A percentile compares a stretch with the other conserved stretches of the same genome.
Evolutionary conservation across 768 basidiomycete genomes (phyloP).

Genomic region (Boletus fagicola): DNA sequence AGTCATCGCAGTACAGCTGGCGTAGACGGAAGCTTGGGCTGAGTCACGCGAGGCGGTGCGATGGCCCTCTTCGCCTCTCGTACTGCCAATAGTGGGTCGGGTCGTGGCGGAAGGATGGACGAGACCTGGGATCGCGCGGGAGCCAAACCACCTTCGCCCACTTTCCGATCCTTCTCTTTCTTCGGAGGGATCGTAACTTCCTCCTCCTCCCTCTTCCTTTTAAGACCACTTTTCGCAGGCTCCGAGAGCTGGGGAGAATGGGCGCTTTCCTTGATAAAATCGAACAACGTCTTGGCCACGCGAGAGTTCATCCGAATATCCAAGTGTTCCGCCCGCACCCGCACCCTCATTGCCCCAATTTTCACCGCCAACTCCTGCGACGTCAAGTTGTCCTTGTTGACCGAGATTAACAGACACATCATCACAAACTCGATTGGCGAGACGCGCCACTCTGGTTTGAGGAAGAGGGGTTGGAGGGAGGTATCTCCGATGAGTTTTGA

Average conservation of each 20-base stretch:
- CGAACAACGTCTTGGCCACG: constrained; percentile 54
- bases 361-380: constrained; percentile 42
- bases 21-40: constrained; percentile 2
- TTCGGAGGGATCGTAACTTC: neutral
- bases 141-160: neutral
- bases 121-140: neutral
- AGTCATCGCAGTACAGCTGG: constrained; percentile 9
- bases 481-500: constrained; percentile 42
- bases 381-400: constrained; percentile 42
- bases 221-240: neutral
- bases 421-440: constrained; percentile 70
- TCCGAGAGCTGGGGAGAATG: neutral
- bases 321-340: constrained; percentile 52
- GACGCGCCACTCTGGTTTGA: constrained; percentile 45
- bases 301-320: constrained; percentile 67
- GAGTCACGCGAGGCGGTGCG: constrained; percentile 13
- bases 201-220: constrained; percentile 31
- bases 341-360: constrained; percentile 50
- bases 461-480: constrained; percentile 37
- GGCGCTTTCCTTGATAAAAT: constrained; percentile 42
- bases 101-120: constrained; percentile 11
- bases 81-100: constrained; percentile 18
- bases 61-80: constrained; percentile 21
- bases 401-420: constrained; percentile 51
- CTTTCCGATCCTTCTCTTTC: constrained; percentile 20